Evolutionary conservation across 495 filamentous ascomycete species (phyloP).

Genomic region (Hypoxylon fuscum): DNA sequence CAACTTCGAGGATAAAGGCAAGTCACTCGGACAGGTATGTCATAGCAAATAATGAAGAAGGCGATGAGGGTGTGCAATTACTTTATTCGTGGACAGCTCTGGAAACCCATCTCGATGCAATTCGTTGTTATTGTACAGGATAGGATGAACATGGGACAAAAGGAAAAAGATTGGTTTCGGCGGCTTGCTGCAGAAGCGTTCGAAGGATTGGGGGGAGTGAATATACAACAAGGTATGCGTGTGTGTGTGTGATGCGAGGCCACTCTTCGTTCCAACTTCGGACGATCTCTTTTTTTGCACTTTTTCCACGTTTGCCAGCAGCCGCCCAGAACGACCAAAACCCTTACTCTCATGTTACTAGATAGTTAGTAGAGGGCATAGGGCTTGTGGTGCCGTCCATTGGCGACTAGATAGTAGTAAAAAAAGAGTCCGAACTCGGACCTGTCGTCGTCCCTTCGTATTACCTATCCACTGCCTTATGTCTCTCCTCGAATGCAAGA

Average conservation of each 20-base stretch:
- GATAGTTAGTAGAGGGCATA: conserved; percentile 8
- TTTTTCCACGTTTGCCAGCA: conserved; percentile 26
- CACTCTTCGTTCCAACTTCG: conserved; percentile 20
- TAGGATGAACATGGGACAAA: conserved; percentile 25
- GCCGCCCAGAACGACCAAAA: conserved; percentile 6
- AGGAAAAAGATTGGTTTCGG: conserved; percentile 18
- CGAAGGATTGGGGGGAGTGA: conserved; percentile 13
- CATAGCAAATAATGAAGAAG: background rate
- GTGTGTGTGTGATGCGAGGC: background rate
- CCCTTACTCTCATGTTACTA: too few relatives aligned
- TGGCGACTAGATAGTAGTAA: conserved; percentile 15
- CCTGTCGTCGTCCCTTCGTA: conserved; percentile 32
- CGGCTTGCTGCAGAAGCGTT: conserved; percentile 6
- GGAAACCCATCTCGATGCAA: conserved; percentile 33
- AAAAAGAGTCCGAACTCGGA: conserved; percentile 31
- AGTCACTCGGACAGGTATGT: background rate
- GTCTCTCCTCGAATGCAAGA: conserved; percentile 37
- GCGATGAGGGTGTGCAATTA: conserved; percentile 28
- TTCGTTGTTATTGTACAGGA: conserved; percentile 41
- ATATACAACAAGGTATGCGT: conserved; percentile 34
- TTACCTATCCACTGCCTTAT: too few relatives aligned
- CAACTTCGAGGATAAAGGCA: too few relatives aligned
- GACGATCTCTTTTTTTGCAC: conserved; percentile 8
- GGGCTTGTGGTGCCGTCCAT: conserved; percentile 1
- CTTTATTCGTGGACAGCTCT: conserved; percentile 35